A percentile compares a stretch with the other conserved stretches of the same genome.
Evolutionary conservation across 306 rosid species (phyloP).

Genomic region (Dalbergia cultrata): DNA sequence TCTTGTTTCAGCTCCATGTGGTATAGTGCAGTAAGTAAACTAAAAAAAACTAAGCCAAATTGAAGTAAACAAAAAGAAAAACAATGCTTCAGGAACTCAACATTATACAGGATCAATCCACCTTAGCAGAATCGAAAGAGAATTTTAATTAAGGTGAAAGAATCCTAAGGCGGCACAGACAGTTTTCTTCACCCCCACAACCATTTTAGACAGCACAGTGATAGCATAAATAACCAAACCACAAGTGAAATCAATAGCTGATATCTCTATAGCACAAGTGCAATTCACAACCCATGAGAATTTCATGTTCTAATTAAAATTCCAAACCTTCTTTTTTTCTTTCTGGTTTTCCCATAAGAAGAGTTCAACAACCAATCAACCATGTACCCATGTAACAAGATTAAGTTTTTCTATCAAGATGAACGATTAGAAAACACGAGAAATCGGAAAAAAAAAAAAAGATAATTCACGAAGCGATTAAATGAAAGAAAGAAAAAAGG

Average conservation of each 20-base stretch:
- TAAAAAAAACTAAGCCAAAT: background rate
- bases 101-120: background rate
- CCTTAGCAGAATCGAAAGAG: background rate
- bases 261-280: background rate
- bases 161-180: background rate
- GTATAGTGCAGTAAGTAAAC: background rate
- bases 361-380: background rate
- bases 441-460: background rate
- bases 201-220: too few species aligned
- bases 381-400: background rate
- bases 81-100: background rate
- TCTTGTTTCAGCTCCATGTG: too few species aligned
- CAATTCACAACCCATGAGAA: background rate
- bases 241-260: constrained; percentile 5
- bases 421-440: background rate
- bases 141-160: background rate
- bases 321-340: background rate
- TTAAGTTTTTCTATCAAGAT: background rate
- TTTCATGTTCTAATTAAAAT: constrained; percentile 14
- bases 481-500: background rate
- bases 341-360: background rate
- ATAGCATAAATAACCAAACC: background rate
- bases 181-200: too few species aligned
- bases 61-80: background rate
- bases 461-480: background rate